A percentile compares a stretch with the other conserved stretches of the same genome.
These are phyloP conservation scores for Wickerhamomyces kurtzmanii DNA, from an alignment of 805 yeast genomes.

Conservation along the genomic window DNA sequence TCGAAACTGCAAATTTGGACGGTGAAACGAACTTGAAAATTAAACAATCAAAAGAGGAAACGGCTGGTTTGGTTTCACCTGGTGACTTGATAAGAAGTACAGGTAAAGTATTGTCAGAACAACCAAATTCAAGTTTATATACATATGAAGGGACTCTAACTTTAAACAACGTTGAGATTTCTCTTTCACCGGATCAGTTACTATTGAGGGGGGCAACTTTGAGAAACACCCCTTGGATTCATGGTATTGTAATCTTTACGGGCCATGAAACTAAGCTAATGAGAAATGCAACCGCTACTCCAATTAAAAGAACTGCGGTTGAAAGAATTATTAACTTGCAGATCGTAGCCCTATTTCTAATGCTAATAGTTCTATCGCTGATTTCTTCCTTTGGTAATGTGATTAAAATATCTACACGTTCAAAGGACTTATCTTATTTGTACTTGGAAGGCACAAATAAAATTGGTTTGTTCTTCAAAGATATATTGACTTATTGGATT, in stretches of 20 bases:
- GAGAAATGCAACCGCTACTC: conserved; percentile 98
- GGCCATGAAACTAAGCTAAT: conserved; percentile 97
- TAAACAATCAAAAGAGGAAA: conserved; percentile 79
- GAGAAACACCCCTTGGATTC: conserved; percentile 91
- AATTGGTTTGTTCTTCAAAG: conserved; percentile 70
- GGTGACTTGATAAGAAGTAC: conserved; percentile 39
- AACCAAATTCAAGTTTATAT: conserved; percentile 87
- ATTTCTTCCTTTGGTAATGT: conserved; percentile 88
- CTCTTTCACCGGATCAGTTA: conserved; percentile 86
- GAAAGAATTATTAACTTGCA: conserved; percentile 92
- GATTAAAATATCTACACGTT: conserved; percentile 48
- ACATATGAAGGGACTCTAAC: conserved; percentile 84
- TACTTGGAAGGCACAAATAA: conserved; percentile 58
- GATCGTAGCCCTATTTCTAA: conserved; percentile 77
- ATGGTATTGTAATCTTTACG: conserved; percentile 88
- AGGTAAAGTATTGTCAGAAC: conserved; percentile 72
- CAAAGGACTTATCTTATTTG: conserved; percentile 50
- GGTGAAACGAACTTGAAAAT: conserved; percentile 97
- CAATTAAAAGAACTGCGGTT: conserved; percentile 93
- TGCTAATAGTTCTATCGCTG: conserved; percentile 64
- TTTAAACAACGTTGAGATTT: conserved; percentile 47
- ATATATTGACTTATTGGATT: conserved; percentile 91
- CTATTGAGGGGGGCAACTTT: conserved; percentile 91
- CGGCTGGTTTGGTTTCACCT: conserved; percentile 63
- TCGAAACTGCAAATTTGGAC: conserved; percentile 95